Evolutionary conservation across 2,329 filamentous ascomycete genomes (phyloP), one percentile per base, ranked within the genome.

Genomic region (Coniochaeta sp.): DNA sequence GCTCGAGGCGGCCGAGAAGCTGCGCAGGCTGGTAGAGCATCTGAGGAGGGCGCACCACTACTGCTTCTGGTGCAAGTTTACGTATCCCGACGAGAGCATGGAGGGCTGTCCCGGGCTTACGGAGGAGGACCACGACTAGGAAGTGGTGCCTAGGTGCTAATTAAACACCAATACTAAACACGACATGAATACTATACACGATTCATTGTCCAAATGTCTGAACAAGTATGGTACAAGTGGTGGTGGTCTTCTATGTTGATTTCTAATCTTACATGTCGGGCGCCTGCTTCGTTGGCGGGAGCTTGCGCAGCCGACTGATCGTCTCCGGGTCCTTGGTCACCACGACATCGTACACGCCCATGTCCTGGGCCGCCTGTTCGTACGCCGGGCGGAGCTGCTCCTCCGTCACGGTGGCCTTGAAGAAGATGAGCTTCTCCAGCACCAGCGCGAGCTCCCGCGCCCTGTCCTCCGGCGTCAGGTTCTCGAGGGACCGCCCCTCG

Each of bases 1-100:
- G 1, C 76, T 93, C 52, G 82, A 86, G 24, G 78, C 85, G 1
- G 76, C 77, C 1, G 89, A 96, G 67, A 84, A 85, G 65, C 74
- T 98, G 63, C 75, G 78, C 9, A 84, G 79, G 65, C 73, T 96
- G 16, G 81, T 96, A 10, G 72, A 76, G 19, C 87, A 90, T 73
- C 73, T 99, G 59, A 83, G 95, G 40, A 78, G 85, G 56, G 82
- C 83, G 69, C 85, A 91, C 69, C 75, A 80, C 52, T 99, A 99
- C 71, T 99, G 95, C 76, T 96, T 97, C 71, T 99, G 93, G 90
- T 99, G 95, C 75, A 98, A 97, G 72, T 89, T 83, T 73, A 79
- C 79, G 58, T 99, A 97, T 71, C 83, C 86, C 0, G 86, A 91
- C 68, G 77, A 77, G 38, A 74, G 77, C 38, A 87, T 97, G 88